These are phyloP conservation scores for Isoetes engelmannii DNA, from an alignment of 83 land plant species.

Conservation along the genomic window DNA sequence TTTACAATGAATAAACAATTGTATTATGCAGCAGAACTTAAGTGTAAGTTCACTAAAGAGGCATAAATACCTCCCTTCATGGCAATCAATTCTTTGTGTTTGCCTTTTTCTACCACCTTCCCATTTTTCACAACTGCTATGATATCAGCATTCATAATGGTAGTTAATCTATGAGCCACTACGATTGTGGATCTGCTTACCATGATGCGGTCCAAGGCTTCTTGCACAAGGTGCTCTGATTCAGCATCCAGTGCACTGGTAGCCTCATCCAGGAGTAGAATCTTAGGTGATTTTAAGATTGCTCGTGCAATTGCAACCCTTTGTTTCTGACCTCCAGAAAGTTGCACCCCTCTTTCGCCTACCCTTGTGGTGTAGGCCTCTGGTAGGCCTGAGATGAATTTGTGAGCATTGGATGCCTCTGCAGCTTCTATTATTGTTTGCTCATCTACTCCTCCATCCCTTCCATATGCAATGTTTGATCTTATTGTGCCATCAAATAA, in stretches of 20 bases:
- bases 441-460: conserved; percentile 27
- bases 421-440: conserved; percentile 23
- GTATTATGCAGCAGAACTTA: background rate
- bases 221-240: conserved; percentile 33
- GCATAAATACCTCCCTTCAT: conserved; percentile 23
- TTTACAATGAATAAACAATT: no score
- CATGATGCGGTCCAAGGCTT: conserved; percentile 32
- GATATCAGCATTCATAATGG: conserved; percentile 28
- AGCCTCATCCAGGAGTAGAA: conserved; percentile 37
- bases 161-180: conserved; percentile 34
- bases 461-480: conserved; percentile 41
- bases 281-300: conserved; percentile 29
- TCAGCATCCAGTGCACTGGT: conserved; percentile 41
- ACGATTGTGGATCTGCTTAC: conserved; percentile 26
- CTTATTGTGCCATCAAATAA: conserved; percentile 29
- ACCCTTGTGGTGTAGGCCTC: conserved; percentile 27
- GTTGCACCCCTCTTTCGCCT: conserved; percentile 36
- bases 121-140: conserved; percentile 37
- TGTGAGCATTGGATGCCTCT: conserved; percentile 33
- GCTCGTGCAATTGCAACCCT: conserved; percentile 37
- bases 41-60: conserved; percentile 26
- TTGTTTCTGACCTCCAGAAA: conserved; percentile 41
- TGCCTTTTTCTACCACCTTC: conserved; percentile 25
- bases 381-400: conserved; percentile 23
- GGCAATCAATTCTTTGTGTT: conserved; percentile 18